Conservation (phyloP, 305 asterid species). For the Fraxinus platypoda region DNA sequence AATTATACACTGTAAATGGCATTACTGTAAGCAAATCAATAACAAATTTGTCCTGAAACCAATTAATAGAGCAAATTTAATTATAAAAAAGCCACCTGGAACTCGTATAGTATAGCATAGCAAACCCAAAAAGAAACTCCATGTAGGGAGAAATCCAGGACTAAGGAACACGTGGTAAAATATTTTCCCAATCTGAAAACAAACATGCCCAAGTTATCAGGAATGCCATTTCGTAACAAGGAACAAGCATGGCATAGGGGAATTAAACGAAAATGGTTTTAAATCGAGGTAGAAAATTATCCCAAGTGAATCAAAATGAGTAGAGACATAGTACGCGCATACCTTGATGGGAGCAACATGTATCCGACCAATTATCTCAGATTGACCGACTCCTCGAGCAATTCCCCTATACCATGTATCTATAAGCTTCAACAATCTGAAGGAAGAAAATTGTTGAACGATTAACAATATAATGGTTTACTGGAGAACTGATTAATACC, state of each 20-base stretch:
- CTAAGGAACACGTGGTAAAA: constrained; percentile 95
- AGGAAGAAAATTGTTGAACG: constrained; percentile 11
- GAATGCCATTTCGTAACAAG: not conserved
- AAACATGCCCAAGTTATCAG: constrained; percentile 19
- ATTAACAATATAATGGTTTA: constrained; percentile 4
- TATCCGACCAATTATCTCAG: constrained; percentile 88
- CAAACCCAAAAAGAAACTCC: constrained; percentile 96
- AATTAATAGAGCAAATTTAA: constrained; percentile 12
- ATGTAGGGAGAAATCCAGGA: constrained; percentile 85
- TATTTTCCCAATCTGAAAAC: constrained; percentile 59
- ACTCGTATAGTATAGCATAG: constrained; percentile 95
- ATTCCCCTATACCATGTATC: constrained; percentile 87
- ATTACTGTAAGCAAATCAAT: constrained; percentile 20
- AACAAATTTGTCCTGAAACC: constrained; percentile 20
- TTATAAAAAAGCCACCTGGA: constrained; percentile 54
- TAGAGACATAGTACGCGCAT: not conserved
- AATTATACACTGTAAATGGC: constrained; percentile 69
- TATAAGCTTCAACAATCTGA: constrained; percentile 79
- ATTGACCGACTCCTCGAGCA: constrained; percentile 94
- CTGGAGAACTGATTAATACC: not conserved
- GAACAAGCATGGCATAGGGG: not conserved
- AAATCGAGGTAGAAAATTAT: not conserved
- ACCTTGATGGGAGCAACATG: constrained; percentile 97
- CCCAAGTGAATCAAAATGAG: not conserved
- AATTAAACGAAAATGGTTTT: not conserved